Base-by-base conservation (phyloP, 2,329 filamentous ascomycete genomes). In the Triangularia verruculosa region DNA sequence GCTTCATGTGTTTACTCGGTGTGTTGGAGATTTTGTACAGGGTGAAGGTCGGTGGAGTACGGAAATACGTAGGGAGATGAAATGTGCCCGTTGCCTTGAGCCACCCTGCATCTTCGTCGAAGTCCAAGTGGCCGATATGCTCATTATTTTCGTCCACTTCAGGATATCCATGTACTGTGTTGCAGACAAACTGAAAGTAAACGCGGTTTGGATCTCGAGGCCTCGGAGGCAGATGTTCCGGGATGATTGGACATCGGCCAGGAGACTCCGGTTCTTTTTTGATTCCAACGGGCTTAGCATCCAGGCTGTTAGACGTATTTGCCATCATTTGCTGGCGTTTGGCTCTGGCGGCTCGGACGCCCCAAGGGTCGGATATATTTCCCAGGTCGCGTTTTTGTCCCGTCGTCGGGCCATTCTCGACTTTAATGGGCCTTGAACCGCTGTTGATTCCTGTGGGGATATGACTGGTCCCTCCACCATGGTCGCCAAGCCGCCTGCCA, bases 321-420 rank as follows among this genome's bases (percentile, higher is more conserved):
- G 12, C 32, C 11, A 34, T 53, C 57, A 28, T 56, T 51, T 28
- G 51, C 20, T 27, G 52, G 3, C 30, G 59, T 57, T 55, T 22
- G 12, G 52, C 47, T 13, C 32, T 34, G 32, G 32, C 60, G 2
- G 61, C 63, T n/a, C 22, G 61, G 4, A 61, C 61, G 1, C 61
- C 64, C 24, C 53, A 63, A 1, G 60, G 57, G 20, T 61, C 63
- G 4, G 60, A 22, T 5, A 65, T 47, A 9, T 54, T 25, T 7
- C 53, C 57, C n/a, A 65, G 24, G 3, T 53, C 11, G 5, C 63
- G 54, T 51, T 64, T 64, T 52, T 59, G 24, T 6, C 56, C 60
- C 9, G n/a, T 28, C 2, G 2, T 27, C 9, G 24, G 24, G 32
- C 11, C 32, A 13, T 34, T 13, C 32, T 34, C 32, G 32, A 34